Conservation (phyloP, 352 stramenopile genomes). For the Globisporangium cederbergense region DNA sequence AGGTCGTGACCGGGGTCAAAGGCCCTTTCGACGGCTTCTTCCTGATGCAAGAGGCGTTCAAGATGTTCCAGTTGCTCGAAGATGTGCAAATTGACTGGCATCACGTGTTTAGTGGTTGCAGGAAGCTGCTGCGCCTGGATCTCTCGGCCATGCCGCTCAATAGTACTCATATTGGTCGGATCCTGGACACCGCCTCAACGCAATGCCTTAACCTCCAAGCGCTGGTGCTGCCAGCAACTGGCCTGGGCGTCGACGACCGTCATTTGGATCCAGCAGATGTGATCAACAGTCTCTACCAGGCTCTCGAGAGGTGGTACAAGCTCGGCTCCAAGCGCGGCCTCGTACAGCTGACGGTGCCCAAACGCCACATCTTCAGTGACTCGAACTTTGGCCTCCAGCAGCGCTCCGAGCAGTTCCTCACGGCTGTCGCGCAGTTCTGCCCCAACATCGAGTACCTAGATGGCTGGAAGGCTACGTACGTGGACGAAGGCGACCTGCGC, state of each 20-base stretch:
- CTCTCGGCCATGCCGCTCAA: not conserved
- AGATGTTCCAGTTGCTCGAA: not conserved
- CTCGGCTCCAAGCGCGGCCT: not conserved
- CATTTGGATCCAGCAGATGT: not conserved
- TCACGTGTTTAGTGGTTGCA: not conserved
- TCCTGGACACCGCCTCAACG: not conserved
- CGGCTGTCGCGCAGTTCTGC: not conserved
- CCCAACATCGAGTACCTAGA: not conserved
- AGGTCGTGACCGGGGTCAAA: not conserved
- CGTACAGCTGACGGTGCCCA: not conserved
- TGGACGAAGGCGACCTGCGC: not conserved
- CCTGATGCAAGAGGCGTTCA: not conserved
- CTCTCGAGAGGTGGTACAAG: not conserved
- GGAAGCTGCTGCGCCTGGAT: not conserved
- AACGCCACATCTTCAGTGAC: not conserved
- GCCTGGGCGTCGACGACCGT: not conserved
- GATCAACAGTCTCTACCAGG: not conserved
- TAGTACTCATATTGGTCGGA: not conserved
- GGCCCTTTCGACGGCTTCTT: not conserved
- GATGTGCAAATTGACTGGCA: not conserved
- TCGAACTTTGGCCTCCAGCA: not conserved
- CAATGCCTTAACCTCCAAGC: not conserved
- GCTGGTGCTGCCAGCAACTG: not conserved
- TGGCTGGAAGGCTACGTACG: not conserved
- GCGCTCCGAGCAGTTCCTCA: not conserved